Evolutionary conservation across 345 rosid species (phyloP), one percentile per base, ranked within the genome.

Genomic region (Arabidopsis suecica): DNA sequence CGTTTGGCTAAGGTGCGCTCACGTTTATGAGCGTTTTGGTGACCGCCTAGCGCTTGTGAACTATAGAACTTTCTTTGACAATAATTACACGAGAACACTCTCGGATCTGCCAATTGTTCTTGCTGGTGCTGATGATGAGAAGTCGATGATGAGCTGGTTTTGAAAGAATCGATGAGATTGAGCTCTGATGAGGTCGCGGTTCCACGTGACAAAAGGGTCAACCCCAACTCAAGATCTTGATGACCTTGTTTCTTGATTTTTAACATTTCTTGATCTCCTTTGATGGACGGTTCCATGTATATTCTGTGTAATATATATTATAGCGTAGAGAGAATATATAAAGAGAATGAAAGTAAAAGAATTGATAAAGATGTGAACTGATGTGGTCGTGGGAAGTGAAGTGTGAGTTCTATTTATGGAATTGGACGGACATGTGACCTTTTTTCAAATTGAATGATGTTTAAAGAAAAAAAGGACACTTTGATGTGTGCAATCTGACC

Each of bases 11-110:
- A 87, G 9, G 94, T 89, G 73, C 97, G 83, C 78, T 91, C 98
- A 16, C 94, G 86, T 76, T 91, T 93, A 33, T 93, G 97, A 0
- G 96, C 98, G 72, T 93, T 93, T 83, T 93, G 98, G 71, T 93
- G 98, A 3, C 98, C 98, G 1, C 98, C 98, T 36, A 91, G 84
- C 42, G 98, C 98, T 78, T 93, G 98, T 28, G 98, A 93, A 76
- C 98, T 91, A 34, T 91, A 91, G 78, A 93, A 93, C 83, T 89
- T 89, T 69, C 98, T 84, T 80, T 87, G 96, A 79, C 98, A 93
- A 61, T 85, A 93, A 68, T 93, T 93, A 80, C 98, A 93, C 0
- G 94, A 86, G 77, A 93, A 93, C 2, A 89, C 84, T 63, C 97
- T 74, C 10, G 84, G 83, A 82, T 86, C 93, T 59, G 48, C 76